These are phyloP conservation scores for Apiospora kogelbergensis DNA, from an alignment of 2,329 filamentous ascomycete species.

Conservation along the genomic window DNA sequence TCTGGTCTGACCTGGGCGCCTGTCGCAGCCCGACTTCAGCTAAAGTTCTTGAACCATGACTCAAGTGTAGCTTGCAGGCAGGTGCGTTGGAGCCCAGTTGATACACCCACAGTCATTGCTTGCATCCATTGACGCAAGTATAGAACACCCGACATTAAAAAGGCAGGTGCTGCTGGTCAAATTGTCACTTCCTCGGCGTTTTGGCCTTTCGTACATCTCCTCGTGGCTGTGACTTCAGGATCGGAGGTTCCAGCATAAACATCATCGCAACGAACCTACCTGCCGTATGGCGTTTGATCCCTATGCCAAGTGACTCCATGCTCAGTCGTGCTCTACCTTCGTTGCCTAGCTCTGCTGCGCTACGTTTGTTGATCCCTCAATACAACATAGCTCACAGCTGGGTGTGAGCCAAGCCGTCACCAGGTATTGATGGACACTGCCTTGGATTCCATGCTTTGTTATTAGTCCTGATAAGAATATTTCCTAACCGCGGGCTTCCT, in stretches of 20 bases:
- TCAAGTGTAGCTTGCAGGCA: not conserved
- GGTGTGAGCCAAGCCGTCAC: not conserved
- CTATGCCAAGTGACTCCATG: not conserved
- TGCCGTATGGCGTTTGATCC: not conserved
- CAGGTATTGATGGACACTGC: not conserved
- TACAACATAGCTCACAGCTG: not conserved
- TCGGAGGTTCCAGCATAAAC: not conserved
- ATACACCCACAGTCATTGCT: not conserved
- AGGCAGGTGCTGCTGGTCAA: not conserved
- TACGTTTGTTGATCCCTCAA: not conserved
- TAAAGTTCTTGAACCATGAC: not conserved
- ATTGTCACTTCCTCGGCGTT: not conserved
- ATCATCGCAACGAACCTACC: not conserved
- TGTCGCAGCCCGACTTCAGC: not conserved
- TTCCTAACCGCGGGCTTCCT: not conserved
- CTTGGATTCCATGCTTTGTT: not conserved
- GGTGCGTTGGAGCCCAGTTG: not conserved
- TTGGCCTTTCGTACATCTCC: not conserved
- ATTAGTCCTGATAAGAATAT: not conserved
- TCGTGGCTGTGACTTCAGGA: not conserved
- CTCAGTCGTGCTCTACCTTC: not conserved
- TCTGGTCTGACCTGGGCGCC: not conserved
- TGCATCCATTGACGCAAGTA: not conserved
- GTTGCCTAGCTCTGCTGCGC: not conserved
- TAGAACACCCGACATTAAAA: not conserved